Conservation (phyloP, 2,329 filamentous ascomycete genomes). For the Calonectria pseudoreteaudii region DNA sequence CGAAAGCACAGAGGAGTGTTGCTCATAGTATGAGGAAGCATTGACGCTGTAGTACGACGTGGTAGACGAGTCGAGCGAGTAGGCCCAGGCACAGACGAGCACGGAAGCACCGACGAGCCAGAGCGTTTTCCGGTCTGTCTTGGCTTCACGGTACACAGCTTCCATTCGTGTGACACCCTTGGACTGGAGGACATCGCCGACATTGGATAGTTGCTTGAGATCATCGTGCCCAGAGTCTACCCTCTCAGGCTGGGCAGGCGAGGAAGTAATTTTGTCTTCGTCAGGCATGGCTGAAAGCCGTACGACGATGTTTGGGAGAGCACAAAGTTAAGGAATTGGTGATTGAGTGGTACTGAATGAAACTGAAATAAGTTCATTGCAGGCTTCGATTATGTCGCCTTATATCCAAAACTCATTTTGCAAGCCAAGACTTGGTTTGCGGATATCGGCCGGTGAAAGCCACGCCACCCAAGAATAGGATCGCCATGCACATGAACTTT, state of each 20-base stretch:
- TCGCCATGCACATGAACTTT: conserved; percentile 10
- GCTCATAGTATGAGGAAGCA: conserved; percentile 41
- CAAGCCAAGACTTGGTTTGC: conserved; percentile 1
- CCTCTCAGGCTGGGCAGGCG: conserved; percentile 16
- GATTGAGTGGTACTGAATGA: background rate
- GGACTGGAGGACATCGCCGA: conserved; percentile 36
- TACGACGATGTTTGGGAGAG: background rate
- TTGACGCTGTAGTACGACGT: conserved; percentile 45
- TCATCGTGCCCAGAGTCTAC: conserved; percentile 26
- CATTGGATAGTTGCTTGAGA: conserved; percentile 32
- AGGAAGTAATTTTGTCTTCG: conserved; percentile 28
- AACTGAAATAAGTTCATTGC: background rate
- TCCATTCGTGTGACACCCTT: conserved; percentile 46
- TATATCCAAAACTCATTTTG: background rate
- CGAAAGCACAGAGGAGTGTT: conserved; percentile 43
- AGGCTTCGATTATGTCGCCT: background rate
- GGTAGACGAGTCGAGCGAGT: conserved; percentile 45
- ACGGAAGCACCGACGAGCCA: conserved; percentile 44
- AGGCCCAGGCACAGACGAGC: conserved; percentile 48
- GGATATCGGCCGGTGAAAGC: background rate
- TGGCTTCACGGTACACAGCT: conserved; percentile 44
- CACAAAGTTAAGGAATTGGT: background rate
- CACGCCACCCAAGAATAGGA: background rate
- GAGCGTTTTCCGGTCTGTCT: conserved; percentile 38
- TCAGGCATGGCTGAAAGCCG: conserved; percentile 14